Percentiles rank a stretch among this genome's conserved stretches.
phyloP scores from a whole-genome alignment of 2,329 filamentous ascomycete species.

The Drechslerella coelobrocha region DNA sequence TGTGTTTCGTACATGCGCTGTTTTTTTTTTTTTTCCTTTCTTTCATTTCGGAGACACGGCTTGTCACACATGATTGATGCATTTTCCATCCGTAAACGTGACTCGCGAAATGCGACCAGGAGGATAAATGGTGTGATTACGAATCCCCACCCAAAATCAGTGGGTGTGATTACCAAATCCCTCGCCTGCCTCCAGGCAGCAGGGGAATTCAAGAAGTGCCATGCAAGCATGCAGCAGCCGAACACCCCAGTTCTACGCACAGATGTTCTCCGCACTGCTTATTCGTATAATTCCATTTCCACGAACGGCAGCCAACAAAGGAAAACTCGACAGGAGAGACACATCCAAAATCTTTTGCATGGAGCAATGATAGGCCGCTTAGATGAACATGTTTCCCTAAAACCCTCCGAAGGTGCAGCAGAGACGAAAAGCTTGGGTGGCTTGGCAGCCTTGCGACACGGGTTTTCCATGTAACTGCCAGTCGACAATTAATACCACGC shows the following conservation, averaged over 20 bases:
- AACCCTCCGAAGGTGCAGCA: neutral
- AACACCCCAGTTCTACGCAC: constrained; percentile 36
- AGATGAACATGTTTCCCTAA: neutral
- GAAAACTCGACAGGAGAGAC: constrained; percentile 19
- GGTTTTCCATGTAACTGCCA: neutral
- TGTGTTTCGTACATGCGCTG: neutral
- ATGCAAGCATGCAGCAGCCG: constrained; percentile 5
- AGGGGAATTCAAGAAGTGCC: neutral
- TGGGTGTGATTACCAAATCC: constrained; percentile 37
- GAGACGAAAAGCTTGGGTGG: constrained; percentile 6
- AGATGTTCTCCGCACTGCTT: constrained; percentile 35
- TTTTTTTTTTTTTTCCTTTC: constrained; percentile 5
- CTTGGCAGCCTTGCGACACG: neutral
- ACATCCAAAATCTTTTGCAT: constrained; percentile 24
- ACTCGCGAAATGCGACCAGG: constrained; percentile 15
- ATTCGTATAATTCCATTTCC: constrained; percentile 13
- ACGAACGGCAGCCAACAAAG: constrained; percentile 6
- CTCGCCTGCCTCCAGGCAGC: constrained; percentile 12
- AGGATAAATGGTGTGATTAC: constrained; percentile 46
- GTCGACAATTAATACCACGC: neutral
- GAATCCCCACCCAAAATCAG: constrained; percentile 33
- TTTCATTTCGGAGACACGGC: neutral
- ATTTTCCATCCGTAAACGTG: constrained; percentile 17
- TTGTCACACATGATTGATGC: constrained; percentile 1
- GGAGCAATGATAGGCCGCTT: too few species aligned